Conservation (phyloP, 805 yeast species). For the Jamesozyma hellenica region DNA sequence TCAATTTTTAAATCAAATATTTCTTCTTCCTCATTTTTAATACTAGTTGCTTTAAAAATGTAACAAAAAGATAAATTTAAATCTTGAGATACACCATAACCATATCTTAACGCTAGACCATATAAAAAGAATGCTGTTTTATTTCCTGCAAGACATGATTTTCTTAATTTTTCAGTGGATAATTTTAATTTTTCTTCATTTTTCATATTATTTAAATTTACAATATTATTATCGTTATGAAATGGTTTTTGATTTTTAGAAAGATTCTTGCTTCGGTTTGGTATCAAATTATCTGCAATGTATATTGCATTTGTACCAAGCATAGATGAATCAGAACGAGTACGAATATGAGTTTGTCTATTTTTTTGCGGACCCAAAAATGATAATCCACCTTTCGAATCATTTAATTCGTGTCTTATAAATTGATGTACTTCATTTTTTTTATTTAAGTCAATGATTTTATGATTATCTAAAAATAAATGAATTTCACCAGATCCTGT, state of each 20-base stretch:
- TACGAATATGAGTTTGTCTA: too few relatives aligned
- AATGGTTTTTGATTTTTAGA: not conserved
- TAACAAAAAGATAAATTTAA: slow-evolving; percentile 46
- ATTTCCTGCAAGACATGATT: slow-evolving; percentile 53
- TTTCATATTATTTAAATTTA: slow-evolving; percentile 30
- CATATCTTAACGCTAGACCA: slow-evolving; percentile 55
- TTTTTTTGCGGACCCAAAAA: too few relatives aligned
- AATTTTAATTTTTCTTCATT: slow-evolving; percentile 53
- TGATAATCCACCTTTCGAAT: too few relatives aligned
- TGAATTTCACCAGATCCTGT: slow-evolving; percentile 2
- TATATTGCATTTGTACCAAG: not conserved
- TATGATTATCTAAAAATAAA: slow-evolving; percentile 1
- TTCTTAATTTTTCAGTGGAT: slow-evolving; percentile 56
- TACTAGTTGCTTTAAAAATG: slow-evolving; percentile 44
- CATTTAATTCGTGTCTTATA: too few relatives aligned
- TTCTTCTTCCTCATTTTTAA: slow-evolving; percentile 22
- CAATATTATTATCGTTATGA: not conserved
- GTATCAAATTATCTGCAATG: not conserved
- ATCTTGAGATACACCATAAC: slow-evolving; percentile 57
- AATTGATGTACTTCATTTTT: too few relatives aligned
- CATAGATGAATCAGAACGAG: too few relatives aligned
- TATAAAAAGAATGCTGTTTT: slow-evolving; percentile 60
- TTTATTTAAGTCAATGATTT: slow-evolving; percentile 1
- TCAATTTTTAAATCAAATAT: slow-evolving; percentile 20
- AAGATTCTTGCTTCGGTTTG: too few relatives aligned